Conservation (phyloP, 1,284 basidiomycete species). For the Microbotryomycetes sp. region DNA sequence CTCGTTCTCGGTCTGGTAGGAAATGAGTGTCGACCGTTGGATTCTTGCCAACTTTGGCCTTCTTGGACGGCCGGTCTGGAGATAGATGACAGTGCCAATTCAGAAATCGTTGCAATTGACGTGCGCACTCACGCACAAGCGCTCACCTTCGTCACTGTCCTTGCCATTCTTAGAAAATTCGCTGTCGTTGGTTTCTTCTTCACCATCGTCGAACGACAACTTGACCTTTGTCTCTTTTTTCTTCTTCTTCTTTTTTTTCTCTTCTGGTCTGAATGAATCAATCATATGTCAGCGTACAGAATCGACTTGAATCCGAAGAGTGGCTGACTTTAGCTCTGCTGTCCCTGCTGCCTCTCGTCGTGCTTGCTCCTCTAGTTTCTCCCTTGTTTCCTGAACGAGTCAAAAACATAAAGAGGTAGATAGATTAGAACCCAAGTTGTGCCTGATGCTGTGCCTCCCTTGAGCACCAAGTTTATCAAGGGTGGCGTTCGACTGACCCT, state of each 20-base stretch:
- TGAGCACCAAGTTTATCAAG: too few species aligned
- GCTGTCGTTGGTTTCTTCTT: constrained; percentile 39
- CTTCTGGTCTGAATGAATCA: constrained; percentile 55
- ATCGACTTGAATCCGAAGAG: constrained; percentile 15
- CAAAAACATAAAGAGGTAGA: too few species aligned
- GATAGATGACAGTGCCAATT: background rate
- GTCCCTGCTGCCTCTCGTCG: constrained; percentile 76
- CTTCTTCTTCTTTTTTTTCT: constrained; percentile 73
- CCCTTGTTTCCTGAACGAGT: constrained; percentile 51
- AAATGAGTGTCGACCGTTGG: constrained; percentile 97
- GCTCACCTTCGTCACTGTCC: constrained; percentile 17
- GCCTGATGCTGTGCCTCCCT: background rate
- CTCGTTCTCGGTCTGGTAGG: constrained; percentile 90
- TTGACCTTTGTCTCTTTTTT: constrained; percentile 70
- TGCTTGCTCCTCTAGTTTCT: constrained; percentile 87
- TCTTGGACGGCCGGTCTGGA: constrained; percentile 49
- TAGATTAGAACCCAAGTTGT: background rate
- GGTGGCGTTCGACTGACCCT: constrained; percentile 57
- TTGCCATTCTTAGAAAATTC: constrained; percentile 36
- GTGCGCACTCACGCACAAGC: constrained; percentile 12
- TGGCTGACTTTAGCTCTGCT: constrained; percentile 63
- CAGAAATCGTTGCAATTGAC: background rate
- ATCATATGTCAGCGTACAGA: constrained; percentile 55
- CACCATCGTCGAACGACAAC: constrained; percentile 66
- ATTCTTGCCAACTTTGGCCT: constrained; percentile 81